A percentile compares a stretch with the other conserved stretches of the same genome.
These are phyloP conservation scores for Pharus latifolius DNA, from an alignment of 176 grass and related monocot species.

Conservation along the genomic window DNA sequence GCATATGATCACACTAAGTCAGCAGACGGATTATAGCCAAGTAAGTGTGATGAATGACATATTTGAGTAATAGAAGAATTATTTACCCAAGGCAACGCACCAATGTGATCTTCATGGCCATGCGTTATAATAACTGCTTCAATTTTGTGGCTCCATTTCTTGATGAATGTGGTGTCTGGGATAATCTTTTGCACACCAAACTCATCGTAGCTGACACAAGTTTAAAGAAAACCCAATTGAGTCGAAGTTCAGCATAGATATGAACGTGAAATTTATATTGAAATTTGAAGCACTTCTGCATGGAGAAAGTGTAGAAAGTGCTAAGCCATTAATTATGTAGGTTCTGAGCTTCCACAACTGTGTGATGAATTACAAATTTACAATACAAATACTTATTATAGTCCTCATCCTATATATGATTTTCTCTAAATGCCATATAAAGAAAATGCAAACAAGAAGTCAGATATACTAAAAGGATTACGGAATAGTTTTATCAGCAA, in stretches of 20 bases:
- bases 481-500: not conserved
- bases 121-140: constrained; percentile 99
- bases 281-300: not conserved
- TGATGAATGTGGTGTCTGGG: constrained; percentile 97
- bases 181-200: constrained; percentile 98
- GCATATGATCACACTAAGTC: not conserved
- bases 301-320: constrained; percentile 7
- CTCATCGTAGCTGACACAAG: constrained; percentile 64
- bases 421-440: not conserved
- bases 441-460: not conserved
- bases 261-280: not conserved
- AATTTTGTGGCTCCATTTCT: constrained; percentile 98
- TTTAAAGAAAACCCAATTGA: not conserved
- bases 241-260: not conserved
- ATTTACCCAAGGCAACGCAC: constrained; percentile 99
- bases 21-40: not conserved
- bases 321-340: not conserved
- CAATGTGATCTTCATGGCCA: constrained; percentile 98
- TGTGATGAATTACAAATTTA: not conserved
- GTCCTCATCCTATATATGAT: not conserved
- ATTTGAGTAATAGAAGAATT: constrained; percentile 34
- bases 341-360: no score
- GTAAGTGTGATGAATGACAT: not conserved
- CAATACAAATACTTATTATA: not conserved
- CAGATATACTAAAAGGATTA: not conserved